phyloP scores from a whole-genome alignment of 2,329 filamentous ascomycete species.

The Fusarium tupiense region DNA sequence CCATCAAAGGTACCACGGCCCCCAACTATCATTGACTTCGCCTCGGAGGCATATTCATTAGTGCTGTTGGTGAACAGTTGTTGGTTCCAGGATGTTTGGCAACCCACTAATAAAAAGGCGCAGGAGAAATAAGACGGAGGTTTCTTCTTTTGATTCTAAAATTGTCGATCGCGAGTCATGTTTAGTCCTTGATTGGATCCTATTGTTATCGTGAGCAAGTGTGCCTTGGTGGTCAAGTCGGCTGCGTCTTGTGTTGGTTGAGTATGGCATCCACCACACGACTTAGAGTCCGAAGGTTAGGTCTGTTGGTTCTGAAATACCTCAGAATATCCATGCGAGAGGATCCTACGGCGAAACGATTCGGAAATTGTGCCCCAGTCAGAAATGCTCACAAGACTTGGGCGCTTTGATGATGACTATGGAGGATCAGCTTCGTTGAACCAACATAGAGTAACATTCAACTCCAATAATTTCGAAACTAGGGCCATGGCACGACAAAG shows the following conservation, averaged over 20 bases:
- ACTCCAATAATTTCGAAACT: neutral
- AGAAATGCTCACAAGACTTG: neutral
- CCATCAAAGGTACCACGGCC: neutral
- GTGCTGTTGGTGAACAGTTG: neutral
- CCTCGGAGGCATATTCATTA: neutral
- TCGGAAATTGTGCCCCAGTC: neutral
- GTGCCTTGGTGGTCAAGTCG: neutral
- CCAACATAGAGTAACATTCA: neutral
- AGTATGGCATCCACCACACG: neutral
- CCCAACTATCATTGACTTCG: neutral
- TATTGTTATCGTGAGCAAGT: neutral
- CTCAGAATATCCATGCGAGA: neutral
- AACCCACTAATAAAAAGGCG: neutral
- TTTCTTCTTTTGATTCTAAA: neutral
- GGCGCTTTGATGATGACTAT: neutral
- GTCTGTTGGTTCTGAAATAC: constrained; percentile 2
- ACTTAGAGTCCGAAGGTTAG: neutral
- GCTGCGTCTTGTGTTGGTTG: neutral
- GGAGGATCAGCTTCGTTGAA: neutral
- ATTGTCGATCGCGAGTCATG: neutral
- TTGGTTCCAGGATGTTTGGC: neutral
- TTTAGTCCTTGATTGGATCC: neutral
- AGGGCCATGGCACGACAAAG: neutral
- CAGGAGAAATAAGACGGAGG: neutral
- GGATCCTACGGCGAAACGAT: neutral